Conservation (phyloP, 1,139 yeast genomes). For the Zygosaccharomyces pseudobailii region DNA sequence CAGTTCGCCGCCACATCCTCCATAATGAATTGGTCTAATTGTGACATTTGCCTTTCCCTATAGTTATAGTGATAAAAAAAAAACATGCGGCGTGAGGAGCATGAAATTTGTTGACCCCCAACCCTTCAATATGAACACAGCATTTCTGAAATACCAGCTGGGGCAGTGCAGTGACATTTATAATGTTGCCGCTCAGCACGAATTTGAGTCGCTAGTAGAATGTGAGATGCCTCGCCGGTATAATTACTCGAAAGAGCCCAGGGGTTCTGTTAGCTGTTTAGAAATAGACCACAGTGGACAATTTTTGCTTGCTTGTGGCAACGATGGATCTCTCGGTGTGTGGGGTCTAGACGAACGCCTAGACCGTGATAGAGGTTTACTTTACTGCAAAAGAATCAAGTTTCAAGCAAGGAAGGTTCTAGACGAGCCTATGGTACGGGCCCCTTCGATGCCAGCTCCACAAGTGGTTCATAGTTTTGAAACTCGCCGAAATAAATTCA, state of each 20-base stretch:
- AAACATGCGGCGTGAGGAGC: not conserved
- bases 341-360: conserved; percentile 47
- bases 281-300: conserved; percentile 53
- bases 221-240: conserved; percentile 11
- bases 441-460: conserved; percentile 6
- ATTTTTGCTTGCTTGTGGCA: conserved; percentile 66
- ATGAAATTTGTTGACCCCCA: not conserved
- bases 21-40: conserved; percentile 24
- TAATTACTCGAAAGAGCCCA: conserved; percentile 7
- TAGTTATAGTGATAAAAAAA: not conserved
- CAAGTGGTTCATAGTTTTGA: conserved; percentile 27
- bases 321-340: conserved; percentile 64
- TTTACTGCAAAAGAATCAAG: conserved; percentile 17
- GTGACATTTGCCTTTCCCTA: not conserved
- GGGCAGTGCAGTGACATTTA: not conserved
- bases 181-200: conserved; percentile 3
- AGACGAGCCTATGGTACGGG: conserved; percentile 21
- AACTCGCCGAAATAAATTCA: conserved; percentile 24
- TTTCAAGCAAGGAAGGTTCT: conserved; percentile 22
- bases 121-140: conserved; percentile 6
- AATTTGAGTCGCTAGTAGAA: conserved; percentile 12
- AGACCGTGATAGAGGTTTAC: conserved; percentile 11
- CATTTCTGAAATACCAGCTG: conserved; percentile 6
- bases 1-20: conserved; percentile 34
- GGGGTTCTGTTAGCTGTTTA: conserved; percentile 46